Percentiles rank a stretch among this genome's conserved stretches.
phyloP scores from a whole-genome alignment of 148 eudicot genomes.

The Silene uniflora region DNA sequence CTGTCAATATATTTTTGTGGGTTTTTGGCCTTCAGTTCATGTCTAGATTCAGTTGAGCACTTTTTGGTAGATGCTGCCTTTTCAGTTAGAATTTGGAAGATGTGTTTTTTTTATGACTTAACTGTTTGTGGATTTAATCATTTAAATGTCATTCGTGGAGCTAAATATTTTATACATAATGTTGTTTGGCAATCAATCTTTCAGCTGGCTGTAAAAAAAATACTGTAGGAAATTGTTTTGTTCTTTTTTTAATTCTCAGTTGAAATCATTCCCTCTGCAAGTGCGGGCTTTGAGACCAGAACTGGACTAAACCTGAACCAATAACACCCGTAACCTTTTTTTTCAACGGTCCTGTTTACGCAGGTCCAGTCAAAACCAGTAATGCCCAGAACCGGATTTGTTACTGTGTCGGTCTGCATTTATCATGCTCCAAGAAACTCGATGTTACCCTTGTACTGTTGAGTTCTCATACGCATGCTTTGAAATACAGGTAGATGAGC shows the following conservation, averaged over 20 bases:
- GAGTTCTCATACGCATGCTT: constrained; percentile 20
- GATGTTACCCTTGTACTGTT: background rate
- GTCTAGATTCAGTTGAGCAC: background rate
- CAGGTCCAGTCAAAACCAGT: too few relatives aligned
- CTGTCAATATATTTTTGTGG: background rate
- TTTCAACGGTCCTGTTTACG: too few relatives aligned
- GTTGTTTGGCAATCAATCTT: background rate
- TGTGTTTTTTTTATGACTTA: too few relatives aligned
- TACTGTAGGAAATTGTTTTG: too few relatives aligned
- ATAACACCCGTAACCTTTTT: too few relatives aligned
- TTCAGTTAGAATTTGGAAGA: too few relatives aligned
- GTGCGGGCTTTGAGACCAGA: too few relatives aligned
- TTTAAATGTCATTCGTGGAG: too few relatives aligned
- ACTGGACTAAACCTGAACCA: too few relatives aligned
- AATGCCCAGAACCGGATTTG: too few relatives aligned
- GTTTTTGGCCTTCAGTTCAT: background rate
- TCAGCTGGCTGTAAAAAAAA: background rate
- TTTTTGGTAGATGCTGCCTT: background rate
- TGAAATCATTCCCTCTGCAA: background rate
- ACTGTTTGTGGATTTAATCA: too few relatives aligned
- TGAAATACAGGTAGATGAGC: constrained; percentile 76
- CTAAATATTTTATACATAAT: too few relatives aligned
- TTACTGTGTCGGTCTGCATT: background rate
- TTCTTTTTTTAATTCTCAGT: background rate
- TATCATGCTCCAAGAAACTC: background rate